phyloP scores from a whole-genome alignment of 441 rosid genomes.

The Iberis amara region DNA sequence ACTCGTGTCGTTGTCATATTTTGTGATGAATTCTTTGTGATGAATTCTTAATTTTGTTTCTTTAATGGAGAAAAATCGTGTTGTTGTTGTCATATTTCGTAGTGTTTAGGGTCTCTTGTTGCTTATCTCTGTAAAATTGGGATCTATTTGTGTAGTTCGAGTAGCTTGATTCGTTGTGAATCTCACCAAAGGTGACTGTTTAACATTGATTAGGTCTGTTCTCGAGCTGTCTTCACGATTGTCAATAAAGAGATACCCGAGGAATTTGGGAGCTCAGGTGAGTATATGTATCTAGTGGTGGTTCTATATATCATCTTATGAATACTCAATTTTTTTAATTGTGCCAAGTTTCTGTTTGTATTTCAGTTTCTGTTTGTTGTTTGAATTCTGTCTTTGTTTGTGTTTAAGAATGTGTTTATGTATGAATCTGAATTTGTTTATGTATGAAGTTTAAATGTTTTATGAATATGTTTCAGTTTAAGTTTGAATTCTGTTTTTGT shows the following conservation, averaged over 20 bases:
- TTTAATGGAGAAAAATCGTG: too few species aligned
- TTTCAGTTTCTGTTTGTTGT: too few species aligned
- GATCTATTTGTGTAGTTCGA: slow-evolving; percentile 5
- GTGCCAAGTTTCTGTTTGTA: slow-evolving; percentile 8
- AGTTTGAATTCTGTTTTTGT: too few species aligned
- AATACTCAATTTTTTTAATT: neutral
- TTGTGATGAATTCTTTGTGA: slow-evolving; percentile 2
- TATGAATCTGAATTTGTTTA: too few species aligned
- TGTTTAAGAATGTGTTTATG: too few species aligned
- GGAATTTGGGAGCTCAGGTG: slow-evolving; percentile 51
- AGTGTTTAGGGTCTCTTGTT: slow-evolving; percentile 5
- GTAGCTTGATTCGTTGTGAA: neutral
- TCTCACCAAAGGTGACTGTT: slow-evolving; percentile 2
- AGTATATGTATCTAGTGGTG: slow-evolving; percentile 16
- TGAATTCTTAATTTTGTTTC: neutral
- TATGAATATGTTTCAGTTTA: too few species aligned
- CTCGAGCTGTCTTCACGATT: slow-evolving; percentile 51
- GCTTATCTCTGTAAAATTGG: slow-evolving; percentile 10
- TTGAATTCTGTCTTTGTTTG: too few species aligned
- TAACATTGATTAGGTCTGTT: slow-evolving; percentile 46
- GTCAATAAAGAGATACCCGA: slow-evolving; percentile 43
- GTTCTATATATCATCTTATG: neutral
- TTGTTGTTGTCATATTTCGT: neutral
- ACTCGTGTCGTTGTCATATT: too few species aligned
- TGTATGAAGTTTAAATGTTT: too few species aligned